Evolutionary conservation across 1,139 yeast genomes (phyloP).

Genomic region (Lodderomyces oxycetoniae): DNA sequence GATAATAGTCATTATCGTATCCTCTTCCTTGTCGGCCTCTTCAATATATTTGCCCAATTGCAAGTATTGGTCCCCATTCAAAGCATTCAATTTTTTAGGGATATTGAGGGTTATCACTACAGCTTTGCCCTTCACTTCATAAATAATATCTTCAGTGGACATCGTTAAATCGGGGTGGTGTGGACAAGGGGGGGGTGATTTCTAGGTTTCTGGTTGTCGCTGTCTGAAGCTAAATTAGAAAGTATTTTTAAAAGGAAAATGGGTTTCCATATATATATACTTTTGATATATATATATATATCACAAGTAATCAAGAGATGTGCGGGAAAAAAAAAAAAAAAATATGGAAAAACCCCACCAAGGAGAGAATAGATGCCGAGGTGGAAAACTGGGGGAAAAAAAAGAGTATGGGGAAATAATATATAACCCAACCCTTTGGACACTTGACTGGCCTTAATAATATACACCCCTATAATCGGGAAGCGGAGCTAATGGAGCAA

Average conservation of each 20-base stretch:
- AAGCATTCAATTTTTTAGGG: constrained; percentile 63
- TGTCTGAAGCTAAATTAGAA: not conserved
- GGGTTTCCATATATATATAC: too few species aligned
- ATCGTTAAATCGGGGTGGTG: constrained; percentile 7
- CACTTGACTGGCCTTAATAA: too few species aligned
- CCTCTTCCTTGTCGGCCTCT: constrained; percentile 62
- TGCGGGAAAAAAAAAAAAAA: too few species aligned
- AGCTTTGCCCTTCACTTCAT: constrained; percentile 51
- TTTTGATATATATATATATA: too few species aligned
- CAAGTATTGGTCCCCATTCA: constrained; percentile 63
- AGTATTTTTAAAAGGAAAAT: not conserved
- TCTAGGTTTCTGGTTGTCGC: not conserved
- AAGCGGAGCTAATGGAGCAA: too few species aligned
- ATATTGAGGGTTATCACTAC: constrained; percentile 65
- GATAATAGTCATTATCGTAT: constrained; percentile 61
- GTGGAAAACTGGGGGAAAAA: too few species aligned
- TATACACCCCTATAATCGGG: too few species aligned
- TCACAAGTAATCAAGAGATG: too few species aligned
- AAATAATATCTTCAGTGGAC: constrained; percentile 32
- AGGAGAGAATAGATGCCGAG: too few species aligned
- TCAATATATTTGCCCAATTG: constrained; percentile 57
- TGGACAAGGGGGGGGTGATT: not conserved
- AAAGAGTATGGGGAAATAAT: too few species aligned
- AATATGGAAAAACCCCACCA: too few species aligned
- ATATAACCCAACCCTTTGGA: too few species aligned